Evolutionary conservation across 2,329 filamentous ascomycete species (phyloP).

Genomic region (Clonostachys solani): DNA sequence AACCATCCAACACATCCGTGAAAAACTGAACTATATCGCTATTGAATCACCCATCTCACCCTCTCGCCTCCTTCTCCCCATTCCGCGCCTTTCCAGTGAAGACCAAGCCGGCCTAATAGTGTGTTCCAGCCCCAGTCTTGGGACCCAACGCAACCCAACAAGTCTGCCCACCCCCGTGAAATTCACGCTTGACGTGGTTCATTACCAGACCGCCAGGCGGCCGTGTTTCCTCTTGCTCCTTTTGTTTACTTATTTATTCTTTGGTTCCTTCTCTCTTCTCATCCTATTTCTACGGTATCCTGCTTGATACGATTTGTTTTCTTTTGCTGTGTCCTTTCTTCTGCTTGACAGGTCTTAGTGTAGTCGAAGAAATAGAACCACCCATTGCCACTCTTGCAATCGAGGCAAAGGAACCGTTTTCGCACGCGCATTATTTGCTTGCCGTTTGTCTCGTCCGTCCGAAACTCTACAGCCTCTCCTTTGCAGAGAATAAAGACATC

Average conservation of each 20-base stretch:
- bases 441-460: background rate
- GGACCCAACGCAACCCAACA: conserved; percentile 7
- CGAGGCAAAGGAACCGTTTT: too few species aligned
- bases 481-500: background rate
- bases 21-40: too few species aligned
- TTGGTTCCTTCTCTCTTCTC: background rate
- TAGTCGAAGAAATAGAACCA: background rate
- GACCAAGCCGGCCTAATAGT: too few species aligned
- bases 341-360: background rate
- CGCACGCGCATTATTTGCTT: background rate
- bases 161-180: conserved; percentile 2
- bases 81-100: too few species aligned
- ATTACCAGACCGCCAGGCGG: too few species aligned
- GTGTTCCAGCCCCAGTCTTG: conserved; percentile 3
- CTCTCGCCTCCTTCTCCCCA: too few species aligned
- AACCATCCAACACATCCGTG: too few species aligned
- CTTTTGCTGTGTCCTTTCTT: background rate
- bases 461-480: background rate
- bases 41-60: too few species aligned
- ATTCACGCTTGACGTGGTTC: background rate
- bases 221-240: too few species aligned
- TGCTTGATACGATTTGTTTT: background rate
- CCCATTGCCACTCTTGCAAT: too few species aligned
- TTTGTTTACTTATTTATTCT: background rate
- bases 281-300: background rate